Conservation (phyloP, 257 asterid species). For the Catharanthus roseus region DNA sequence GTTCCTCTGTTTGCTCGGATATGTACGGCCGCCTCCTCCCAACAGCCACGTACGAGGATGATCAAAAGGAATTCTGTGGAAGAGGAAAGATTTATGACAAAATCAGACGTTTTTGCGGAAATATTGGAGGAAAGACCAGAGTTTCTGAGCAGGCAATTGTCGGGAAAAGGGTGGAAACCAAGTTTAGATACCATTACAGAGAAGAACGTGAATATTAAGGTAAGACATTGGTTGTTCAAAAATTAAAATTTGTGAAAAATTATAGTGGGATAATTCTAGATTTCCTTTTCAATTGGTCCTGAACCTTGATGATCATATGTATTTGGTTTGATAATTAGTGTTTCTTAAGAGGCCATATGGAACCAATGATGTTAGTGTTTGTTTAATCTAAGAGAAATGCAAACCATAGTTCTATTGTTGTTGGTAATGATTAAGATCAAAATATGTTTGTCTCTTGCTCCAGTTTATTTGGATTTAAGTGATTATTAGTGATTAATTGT, state of each 20-base stretch:
- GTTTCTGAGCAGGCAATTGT: constrained; percentile 54
- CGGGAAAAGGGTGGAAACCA: constrained; percentile 92
- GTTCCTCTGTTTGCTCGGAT: constrained; percentile 61
- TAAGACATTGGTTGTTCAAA: constrained; percentile 47
- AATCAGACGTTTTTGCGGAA: constrained; percentile 36
- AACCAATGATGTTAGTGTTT: too few relatives aligned
- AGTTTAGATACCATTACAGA: constrained; percentile 79
- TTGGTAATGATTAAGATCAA: too few relatives aligned
- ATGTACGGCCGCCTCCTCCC: constrained; percentile 19
- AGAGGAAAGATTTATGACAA: constrained; percentile 15
- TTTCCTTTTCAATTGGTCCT: too few relatives aligned
- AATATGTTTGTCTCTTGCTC: too few relatives aligned
- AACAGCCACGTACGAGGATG: not conserved
- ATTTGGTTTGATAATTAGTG: too few relatives aligned
- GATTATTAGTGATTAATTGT: too few relatives aligned
- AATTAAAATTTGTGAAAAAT: not conserved
- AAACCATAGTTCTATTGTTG: too few relatives aligned
- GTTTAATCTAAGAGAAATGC: too few relatives aligned
- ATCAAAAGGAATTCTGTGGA: constrained; percentile 13
- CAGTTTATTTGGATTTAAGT: too few relatives aligned
- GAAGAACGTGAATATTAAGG: constrained; percentile 40
- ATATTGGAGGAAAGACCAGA: constrained; percentile 67
- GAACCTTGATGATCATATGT: too few relatives aligned
- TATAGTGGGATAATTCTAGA: constrained; percentile 3
- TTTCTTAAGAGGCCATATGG: too few relatives aligned